These are phyloP conservation scores for Epichloe gansuensis DNA, from an alignment of 2,329 filamentous ascomycete species.

Conservation along the genomic window DNA sequence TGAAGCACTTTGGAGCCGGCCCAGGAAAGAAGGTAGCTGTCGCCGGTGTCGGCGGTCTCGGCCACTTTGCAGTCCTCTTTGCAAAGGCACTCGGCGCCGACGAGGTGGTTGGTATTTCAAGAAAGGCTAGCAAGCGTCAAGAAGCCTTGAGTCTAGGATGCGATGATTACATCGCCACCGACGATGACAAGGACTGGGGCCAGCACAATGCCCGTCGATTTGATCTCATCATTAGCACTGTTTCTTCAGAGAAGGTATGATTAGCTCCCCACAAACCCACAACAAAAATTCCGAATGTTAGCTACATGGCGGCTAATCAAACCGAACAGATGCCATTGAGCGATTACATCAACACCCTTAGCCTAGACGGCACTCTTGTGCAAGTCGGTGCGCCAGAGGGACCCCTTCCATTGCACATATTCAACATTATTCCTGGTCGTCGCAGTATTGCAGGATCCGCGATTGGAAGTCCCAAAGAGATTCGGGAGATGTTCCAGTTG, in stretches of 20 bases:
- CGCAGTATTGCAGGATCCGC: constrained; percentile 31
- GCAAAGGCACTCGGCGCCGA: constrained; percentile 55
- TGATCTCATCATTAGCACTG: constrained; percentile 47
- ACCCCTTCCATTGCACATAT: constrained; percentile 13
- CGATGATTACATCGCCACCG: constrained; percentile 31
- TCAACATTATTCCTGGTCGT: constrained; percentile 42
- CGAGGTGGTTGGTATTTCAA: constrained; percentile 46
- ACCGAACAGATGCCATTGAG: constrained; percentile 40
- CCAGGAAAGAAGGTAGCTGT: constrained; percentile 56
- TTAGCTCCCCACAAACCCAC: too few species aligned
- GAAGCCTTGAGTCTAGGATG: constrained; percentile 46
- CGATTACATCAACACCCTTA: constrained; percentile 47
- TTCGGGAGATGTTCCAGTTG: constrained; percentile 45
- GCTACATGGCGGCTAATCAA: not conserved
- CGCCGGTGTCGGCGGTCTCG: constrained; percentile 54
- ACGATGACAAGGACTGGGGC: constrained; percentile 41
- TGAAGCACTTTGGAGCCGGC: constrained; percentile 49
- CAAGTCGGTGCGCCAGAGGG: constrained; percentile 39
- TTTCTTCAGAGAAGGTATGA: constrained; percentile 26
- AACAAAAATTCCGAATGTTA: not conserved
- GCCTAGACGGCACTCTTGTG: constrained; percentile 46
- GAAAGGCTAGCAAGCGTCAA: constrained; percentile 36
- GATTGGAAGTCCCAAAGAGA: constrained; percentile 41
- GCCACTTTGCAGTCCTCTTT: constrained; percentile 56
- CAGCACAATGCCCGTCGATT: constrained; percentile 36